phyloP scores from a whole-genome alignment of 768 basidiomycete genomes.

The Tulasnella sp. region DNA sequence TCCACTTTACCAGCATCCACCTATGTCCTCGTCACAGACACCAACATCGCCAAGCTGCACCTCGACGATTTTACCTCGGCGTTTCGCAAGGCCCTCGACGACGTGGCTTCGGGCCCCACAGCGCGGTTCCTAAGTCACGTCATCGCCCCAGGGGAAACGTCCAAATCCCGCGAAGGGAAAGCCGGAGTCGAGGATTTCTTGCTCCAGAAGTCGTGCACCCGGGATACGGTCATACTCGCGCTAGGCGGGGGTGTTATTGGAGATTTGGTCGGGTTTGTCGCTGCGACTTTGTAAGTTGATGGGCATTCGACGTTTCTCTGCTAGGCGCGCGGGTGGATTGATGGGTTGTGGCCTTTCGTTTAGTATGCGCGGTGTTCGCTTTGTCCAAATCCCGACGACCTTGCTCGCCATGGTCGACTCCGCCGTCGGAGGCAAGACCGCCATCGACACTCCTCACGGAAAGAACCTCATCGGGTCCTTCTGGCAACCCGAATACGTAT shows the following conservation, averaged over 20 bases:
- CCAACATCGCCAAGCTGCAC: conserved; percentile 76
- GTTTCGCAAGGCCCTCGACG: conserved; percentile 44
- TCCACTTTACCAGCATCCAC: conserved; percentile 64
- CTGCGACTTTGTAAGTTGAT: conserved; percentile 82
- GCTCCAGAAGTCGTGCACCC: conserved; percentile 75
- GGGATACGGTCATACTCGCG: conserved; percentile 88
- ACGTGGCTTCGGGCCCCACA: conserved; percentile 27
- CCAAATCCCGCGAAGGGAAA: conserved; percentile 86
- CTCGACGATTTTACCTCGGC: conserved; percentile 58
- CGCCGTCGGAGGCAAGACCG: conserved; percentile 94
- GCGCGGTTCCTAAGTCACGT: conserved; percentile 68
- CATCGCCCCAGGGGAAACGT: conserved; percentile 85
- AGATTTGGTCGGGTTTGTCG: conserved; percentile 92
- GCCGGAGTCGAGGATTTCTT: conserved; percentile 92
- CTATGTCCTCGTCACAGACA: conserved; percentile 90
- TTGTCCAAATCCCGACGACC: conserved; percentile 94
- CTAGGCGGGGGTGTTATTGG: conserved; percentile 97
- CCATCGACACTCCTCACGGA: conserved; percentile 96
- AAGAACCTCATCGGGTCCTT: conserved; percentile 99
- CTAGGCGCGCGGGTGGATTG: conserved; percentile 4
- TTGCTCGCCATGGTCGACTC: conserved; percentile 99
- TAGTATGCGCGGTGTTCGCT: conserved; percentile 97
- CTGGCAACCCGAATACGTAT: conserved; percentile 96
- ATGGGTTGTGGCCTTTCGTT: too few species aligned
- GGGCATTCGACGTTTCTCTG: background rate